These are phyloP conservation scores for Dactylellina sp. DNA, from an alignment of 2,329 filamentous ascomycete species.

Conservation along the genomic window DNA sequence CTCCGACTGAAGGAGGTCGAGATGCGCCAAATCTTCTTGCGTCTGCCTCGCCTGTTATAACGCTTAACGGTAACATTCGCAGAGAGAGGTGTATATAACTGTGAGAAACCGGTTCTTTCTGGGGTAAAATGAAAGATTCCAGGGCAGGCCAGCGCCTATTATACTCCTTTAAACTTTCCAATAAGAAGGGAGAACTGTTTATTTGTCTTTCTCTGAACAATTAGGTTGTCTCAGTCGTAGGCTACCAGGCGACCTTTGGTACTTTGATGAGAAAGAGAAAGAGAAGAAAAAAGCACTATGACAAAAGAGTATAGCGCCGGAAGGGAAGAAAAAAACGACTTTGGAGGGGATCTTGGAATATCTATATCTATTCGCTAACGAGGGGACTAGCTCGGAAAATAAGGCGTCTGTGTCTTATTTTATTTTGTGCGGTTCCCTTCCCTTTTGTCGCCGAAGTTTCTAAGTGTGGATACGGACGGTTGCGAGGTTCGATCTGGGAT, in stretches of 20 bases:
- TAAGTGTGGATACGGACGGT: constrained; percentile 32
- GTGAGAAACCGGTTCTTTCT: constrained; percentile 23
- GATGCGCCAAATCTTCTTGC: constrained; percentile 47
- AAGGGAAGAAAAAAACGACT: constrained; percentile 11
- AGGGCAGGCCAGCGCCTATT: constrained; percentile 45
- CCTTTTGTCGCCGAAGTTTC: constrained; percentile 44
- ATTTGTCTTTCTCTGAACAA: neutral
- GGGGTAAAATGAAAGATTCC: constrained; percentile 19
- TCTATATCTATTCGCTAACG: constrained; percentile 22
- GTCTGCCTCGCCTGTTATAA: constrained; percentile 54
- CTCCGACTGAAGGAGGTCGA: constrained; percentile 37
- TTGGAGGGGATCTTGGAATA: constrained; percentile 13
- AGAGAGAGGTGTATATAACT: constrained; percentile 10
- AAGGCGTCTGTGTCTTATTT: constrained; percentile 18
- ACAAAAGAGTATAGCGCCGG: constrained; percentile 10
- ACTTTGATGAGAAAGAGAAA: constrained; percentile 5
- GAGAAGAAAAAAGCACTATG: constrained; percentile 10
- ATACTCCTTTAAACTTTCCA: constrained; percentile 10
- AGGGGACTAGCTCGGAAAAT: neutral
- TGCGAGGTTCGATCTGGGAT: constrained; percentile 50
- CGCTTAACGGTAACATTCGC: constrained; percentile 44
- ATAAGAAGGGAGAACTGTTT: neutral
- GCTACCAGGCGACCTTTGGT: neutral
- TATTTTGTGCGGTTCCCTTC: constrained; percentile 19
- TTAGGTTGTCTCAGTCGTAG: constrained; percentile 16